phyloP scores from a whole-genome alignment of 2,329 filamentous ascomycete species.

The Dactylellina haptotyla region DNA sequence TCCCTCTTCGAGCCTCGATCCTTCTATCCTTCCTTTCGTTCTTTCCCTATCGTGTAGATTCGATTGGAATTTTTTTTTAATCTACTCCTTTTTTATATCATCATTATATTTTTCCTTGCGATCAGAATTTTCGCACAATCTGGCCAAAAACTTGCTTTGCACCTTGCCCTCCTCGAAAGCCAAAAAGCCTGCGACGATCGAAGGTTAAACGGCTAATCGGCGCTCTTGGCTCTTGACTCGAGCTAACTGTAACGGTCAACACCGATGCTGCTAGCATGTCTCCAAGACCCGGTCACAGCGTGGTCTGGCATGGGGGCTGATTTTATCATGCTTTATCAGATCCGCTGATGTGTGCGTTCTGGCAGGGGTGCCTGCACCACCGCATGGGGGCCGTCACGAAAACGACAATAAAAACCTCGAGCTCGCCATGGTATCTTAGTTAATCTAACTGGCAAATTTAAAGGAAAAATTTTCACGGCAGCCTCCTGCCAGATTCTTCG shows the following conservation, averaged over 20 bases:
- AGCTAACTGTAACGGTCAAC: background rate
- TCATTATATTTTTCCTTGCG: too few relatives aligned
- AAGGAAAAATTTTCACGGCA: background rate
- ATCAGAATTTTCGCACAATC: background rate
- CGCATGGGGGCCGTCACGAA: slow-evolving; percentile 15
- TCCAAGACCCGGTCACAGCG: background rate
- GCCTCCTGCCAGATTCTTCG: background rate
- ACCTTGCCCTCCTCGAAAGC: background rate
- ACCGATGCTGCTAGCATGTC: too few relatives aligned
- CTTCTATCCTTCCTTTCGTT: too few relatives aligned
- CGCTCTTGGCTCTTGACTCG: background rate
- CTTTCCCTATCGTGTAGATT: too few relatives aligned
- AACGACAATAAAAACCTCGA: slow-evolving; percentile 10
- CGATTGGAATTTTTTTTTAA: too few relatives aligned
- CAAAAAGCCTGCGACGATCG: slow-evolving; percentile 22
- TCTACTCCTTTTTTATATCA: too few relatives aligned
- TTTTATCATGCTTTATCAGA: slow-evolving; percentile 54
- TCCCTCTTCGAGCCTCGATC: too few relatives aligned
- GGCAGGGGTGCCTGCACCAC: slow-evolving; percentile 2
- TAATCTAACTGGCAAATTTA: background rate
- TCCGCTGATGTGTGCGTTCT: slow-evolving; percentile 42
- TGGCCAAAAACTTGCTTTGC: background rate
- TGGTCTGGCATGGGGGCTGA: background rate
- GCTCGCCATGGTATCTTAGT: slow-evolving; percentile 5
- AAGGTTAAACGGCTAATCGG: slow-evolving; percentile 29